phyloP scores from a whole-genome alignment of 768 basidiomycete genomes.

The Trametes cinnabarina region DNA sequence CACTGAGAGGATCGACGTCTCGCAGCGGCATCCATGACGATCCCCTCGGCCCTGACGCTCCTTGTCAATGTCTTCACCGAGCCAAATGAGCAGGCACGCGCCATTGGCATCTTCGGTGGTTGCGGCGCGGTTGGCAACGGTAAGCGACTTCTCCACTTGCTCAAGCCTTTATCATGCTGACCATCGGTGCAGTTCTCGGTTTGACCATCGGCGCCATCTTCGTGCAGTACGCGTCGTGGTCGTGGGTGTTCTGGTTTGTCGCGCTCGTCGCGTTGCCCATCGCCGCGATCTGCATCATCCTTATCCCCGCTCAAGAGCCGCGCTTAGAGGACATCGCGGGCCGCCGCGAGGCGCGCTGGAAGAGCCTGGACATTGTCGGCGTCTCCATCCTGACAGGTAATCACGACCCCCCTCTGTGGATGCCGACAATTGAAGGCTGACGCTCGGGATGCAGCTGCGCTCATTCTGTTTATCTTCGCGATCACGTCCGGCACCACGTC shows the following conservation, averaged over 20 bases:
- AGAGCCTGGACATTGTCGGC: constrained; percentile 35
- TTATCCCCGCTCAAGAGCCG: constrained; percentile 31
- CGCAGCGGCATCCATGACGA: constrained; percentile 41
- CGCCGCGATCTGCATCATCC: constrained; percentile 28
- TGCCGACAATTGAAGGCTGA: neutral
- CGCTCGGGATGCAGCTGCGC: constrained; percentile 23
- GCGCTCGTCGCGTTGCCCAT: constrained; percentile 38
- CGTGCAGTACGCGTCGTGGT: constrained; percentile 37
- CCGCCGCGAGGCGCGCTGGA: constrained; percentile 22
- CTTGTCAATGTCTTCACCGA: constrained; percentile 48
- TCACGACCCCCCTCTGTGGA: neutral
- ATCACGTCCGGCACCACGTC: constrained; percentile 41
- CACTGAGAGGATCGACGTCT: neutral
- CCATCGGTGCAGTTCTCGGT: constrained; percentile 30
- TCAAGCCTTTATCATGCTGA: neutral
- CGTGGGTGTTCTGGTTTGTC: constrained; percentile 47
- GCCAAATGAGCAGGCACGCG: constrained; percentile 40
- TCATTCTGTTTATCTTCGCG: constrained; percentile 36
- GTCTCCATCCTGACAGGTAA: constrained; percentile 35
- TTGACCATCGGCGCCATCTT: constrained; percentile 38
- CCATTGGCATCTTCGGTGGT: constrained; percentile 45
- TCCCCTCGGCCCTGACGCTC: constrained; percentile 42
- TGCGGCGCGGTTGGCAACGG: constrained; percentile 46
- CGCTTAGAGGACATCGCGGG: constrained; percentile 1
- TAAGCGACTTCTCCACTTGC: constrained; percentile 2